These are phyloP conservation scores for Malassezia japonica DNA, from an alignment of 1,284 basidiomycete genomes.

Conservation along the genomic window DNA sequence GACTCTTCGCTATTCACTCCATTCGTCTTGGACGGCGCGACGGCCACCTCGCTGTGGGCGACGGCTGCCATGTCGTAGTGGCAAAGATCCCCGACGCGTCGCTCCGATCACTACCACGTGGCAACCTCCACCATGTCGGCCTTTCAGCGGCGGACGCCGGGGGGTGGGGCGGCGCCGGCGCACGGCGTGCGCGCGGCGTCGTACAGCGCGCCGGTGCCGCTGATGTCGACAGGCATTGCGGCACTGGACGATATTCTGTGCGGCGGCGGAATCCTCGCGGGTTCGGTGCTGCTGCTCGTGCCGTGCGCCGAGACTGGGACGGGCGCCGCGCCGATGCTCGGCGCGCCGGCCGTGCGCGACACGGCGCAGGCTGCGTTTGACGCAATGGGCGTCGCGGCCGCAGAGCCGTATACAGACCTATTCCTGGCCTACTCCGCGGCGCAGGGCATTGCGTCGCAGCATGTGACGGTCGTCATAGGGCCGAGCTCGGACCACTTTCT, in stretches of 20 bases:
- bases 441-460: slow-evolving; percentile 68
- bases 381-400: slow-evolving; percentile 10
- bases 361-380: background rate
- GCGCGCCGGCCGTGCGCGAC: slow-evolving; percentile 53
- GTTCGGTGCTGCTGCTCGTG: slow-evolving; percentile 63
- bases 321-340: slow-evolving; percentile 22
- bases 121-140: slow-evolving; percentile 53
- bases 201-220: slow-evolving; percentile 56
- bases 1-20: background rate
- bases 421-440: slow-evolving; percentile 78
- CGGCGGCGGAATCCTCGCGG: slow-evolving; percentile 72
- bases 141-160: slow-evolving; percentile 62
- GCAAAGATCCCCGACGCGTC: slow-evolving; percentile 3
- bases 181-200: slow-evolving; percentile 61
- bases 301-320: slow-evolving; percentile 28
- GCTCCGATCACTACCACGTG: slow-evolving; percentile 17
- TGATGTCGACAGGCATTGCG: slow-evolving; percentile 77
- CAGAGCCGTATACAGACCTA: slow-evolving; percentile 66
- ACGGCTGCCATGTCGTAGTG: slow-evolving; percentile 8
- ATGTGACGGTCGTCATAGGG: slow-evolving; percentile 59
- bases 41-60: slow-evolving; percentile 8
- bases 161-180: slow-evolving; percentile 49
- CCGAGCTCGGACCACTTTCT: slow-evolving; percentile 52
- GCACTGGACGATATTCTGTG: slow-evolving; percentile 93
- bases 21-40: background rate